Conservation (phyloP, 495 filamentous ascomycete genomes). For the Parmelia sp. region DNA sequence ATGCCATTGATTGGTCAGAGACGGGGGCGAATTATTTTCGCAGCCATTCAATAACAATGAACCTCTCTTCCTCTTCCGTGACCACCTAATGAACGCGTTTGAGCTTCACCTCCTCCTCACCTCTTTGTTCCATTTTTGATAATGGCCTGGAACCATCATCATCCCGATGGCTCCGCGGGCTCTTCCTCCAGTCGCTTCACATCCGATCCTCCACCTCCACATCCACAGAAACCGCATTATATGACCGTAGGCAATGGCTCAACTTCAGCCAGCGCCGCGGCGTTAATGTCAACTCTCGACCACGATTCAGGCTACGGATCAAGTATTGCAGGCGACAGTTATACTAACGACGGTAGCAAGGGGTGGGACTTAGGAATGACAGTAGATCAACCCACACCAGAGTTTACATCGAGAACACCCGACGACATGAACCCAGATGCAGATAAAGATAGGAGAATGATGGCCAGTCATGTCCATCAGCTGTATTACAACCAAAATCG, state of each 20-base stretch:
- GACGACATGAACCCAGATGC: conserved; percentile 47
- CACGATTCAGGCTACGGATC: conserved; percentile 89
- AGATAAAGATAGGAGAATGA: conserved; percentile 53
- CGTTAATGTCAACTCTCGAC: conserved; percentile 64
- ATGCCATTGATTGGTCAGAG: not conserved
- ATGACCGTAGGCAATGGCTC: conserved; percentile 84
- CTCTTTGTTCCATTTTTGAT: conserved; percentile 1
- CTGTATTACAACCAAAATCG: conserved; percentile 84
- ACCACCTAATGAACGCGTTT: not conserved
- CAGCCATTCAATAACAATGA: conserved; percentile 10
- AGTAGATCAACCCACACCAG: conserved; percentile 59
- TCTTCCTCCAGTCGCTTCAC: conserved; percentile 21
- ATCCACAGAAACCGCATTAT: conserved; percentile 54
- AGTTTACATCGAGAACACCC: conserved; percentile 47
- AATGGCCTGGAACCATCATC: conserved; percentile 72
- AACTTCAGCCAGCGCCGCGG: conserved; percentile 64
- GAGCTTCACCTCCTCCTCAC: not conserved
- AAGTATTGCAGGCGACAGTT: conserved; percentile 53
- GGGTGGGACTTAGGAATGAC: conserved; percentile 56
- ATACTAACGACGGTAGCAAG: conserved; percentile 35
- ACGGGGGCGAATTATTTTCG: not conserved
- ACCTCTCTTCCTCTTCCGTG: not conserved
- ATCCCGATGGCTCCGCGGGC: conserved; percentile 39
- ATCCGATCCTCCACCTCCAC: conserved; percentile 30
- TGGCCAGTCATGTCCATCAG: conserved; percentile 68